These are phyloP conservation scores for Boeremia exigua DNA, from an alignment of 2,329 filamentous ascomycete species.

Conservation along the genomic window DNA sequence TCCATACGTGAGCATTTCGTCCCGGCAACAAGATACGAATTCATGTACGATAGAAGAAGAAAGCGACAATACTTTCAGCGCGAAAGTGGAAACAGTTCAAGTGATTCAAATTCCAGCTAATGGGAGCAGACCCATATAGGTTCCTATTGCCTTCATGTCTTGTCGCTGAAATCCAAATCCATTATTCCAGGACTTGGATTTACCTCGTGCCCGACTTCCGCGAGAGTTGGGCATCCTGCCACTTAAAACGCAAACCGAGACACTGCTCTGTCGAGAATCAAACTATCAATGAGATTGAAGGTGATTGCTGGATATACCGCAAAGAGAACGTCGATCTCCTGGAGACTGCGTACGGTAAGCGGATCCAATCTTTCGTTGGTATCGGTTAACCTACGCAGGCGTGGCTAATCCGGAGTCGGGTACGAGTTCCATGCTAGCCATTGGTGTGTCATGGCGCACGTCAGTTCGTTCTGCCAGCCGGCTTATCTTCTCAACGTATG, in stretches of 20 bases:
- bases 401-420: neutral
- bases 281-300: neutral
- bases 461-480: neutral
- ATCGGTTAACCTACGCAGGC: neutral
- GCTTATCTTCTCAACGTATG: neutral
- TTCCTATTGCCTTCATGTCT: too few species aligned
- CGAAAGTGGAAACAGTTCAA: too few species aligned
- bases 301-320: neutral
- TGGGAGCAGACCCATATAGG: too few species aligned
- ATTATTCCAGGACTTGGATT: neutral
- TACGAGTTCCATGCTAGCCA: neutral
- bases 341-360: too few species aligned
- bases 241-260: neutral
- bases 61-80: too few species aligned
- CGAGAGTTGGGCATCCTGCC: neutral
- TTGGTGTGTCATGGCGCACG: neutral
- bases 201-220: neutral
- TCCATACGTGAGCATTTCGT: too few species aligned
- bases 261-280: neutral
- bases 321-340: neutral
- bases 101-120: too few species aligned
- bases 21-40: too few species aligned
- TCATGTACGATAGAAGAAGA: too few species aligned
- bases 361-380: constrained; percentile 2
- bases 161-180: too few species aligned